These are phyloP conservation scores for Pezicula neosporulosa DNA, from an alignment of 2,329 filamentous ascomycete genomes.

Conservation along the genomic window DNA sequence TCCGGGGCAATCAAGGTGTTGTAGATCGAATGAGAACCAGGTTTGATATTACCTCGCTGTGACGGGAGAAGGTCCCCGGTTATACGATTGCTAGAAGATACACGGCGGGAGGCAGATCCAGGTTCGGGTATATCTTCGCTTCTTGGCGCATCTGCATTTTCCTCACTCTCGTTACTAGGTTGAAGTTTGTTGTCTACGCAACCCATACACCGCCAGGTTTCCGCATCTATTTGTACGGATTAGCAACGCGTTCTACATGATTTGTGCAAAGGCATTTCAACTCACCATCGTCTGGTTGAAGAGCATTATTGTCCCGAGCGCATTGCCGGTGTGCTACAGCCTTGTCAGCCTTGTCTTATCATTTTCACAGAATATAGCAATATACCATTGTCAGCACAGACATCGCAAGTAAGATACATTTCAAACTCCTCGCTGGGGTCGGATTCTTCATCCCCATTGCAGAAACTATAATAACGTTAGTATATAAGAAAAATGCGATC, in stretches of 20 bases:
- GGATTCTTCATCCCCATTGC: constrained; percentile 76
- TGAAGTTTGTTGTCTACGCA: constrained; percentile 44
- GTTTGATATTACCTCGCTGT: constrained; percentile 58
- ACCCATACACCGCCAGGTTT: constrained; percentile 58
- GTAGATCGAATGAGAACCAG: constrained; percentile 75
- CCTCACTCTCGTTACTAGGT: constrained; percentile 22
- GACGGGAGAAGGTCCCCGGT: constrained; percentile 70
- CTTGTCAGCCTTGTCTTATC: constrained; percentile 35
- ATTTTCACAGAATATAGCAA: constrained; percentile 24
- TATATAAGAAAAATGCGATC: not conserved
- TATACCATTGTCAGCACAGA: constrained; percentile 82
- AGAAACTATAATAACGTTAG: constrained; percentile 61
- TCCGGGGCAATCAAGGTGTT: constrained; percentile 69
- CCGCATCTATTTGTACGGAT: constrained; percentile 39
- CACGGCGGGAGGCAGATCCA: constrained; percentile 30
- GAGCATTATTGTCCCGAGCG: constrained; percentile 66
- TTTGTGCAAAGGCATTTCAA: constrained; percentile 4
- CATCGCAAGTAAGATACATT: constrained; percentile 69
- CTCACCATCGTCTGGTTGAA: constrained; percentile 63
- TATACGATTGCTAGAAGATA: constrained; percentile 61
- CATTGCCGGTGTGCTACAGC: constrained; percentile 84
- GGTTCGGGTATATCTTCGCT: constrained; percentile 26
- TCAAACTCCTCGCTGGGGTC: constrained; percentile 81
- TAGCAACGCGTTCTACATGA: not conserved
- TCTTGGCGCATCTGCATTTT: constrained; percentile 20